phyloP scores from a whole-genome alignment of 139 green algal genomes.

The Chlamydomonas schloesseri region DNA sequence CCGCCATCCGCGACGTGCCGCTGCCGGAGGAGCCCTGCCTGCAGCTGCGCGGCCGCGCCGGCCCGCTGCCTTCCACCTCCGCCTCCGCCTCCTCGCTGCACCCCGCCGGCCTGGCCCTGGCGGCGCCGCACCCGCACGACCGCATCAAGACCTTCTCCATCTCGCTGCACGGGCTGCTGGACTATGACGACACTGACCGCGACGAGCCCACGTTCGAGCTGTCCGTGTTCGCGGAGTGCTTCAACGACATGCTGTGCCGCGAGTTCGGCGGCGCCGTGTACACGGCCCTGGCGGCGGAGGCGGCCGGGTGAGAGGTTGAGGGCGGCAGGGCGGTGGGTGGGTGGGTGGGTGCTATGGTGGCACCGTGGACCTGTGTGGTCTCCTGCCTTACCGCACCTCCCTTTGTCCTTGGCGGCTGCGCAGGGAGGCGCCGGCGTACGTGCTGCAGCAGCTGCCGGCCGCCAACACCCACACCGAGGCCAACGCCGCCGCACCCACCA shows the following conservation, averaged over 20 bases:
- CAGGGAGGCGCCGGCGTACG: not conserved
- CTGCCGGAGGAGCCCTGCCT: constrained; percentile 34
- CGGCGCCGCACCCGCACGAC: not conserved
- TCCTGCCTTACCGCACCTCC: too few relatives aligned
- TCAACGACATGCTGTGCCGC: constrained; percentile 76
- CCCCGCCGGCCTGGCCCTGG: too few relatives aligned
- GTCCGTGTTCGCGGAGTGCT: constrained; percentile 76
- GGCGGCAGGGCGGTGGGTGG: too few relatives aligned
- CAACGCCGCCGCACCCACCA: not conserved
- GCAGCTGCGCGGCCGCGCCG: constrained; percentile 33
- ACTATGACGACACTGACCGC: constrained; percentile 80
- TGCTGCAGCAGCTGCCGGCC: not conserved
- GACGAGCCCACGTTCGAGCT: constrained; percentile 82
- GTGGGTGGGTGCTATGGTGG: too few relatives aligned
- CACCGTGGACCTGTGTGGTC: too few relatives aligned
- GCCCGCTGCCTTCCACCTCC: not conserved
- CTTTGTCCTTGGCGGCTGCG: too few relatives aligned
- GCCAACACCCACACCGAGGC: not conserved
- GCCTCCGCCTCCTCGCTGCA: too few relatives aligned
- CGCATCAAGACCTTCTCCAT: constrained; percentile 61
- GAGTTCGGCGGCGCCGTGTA: constrained; percentile 62
- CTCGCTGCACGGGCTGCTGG: constrained; percentile 80
- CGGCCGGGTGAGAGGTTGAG: too few relatives aligned
- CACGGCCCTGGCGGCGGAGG: constrained; percentile 36
- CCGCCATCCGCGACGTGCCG: constrained; percentile 1